Evolutionary conservation across 2,329 filamentous ascomycete species (phyloP).

Genomic region (Beauveria sp.): DNA sequence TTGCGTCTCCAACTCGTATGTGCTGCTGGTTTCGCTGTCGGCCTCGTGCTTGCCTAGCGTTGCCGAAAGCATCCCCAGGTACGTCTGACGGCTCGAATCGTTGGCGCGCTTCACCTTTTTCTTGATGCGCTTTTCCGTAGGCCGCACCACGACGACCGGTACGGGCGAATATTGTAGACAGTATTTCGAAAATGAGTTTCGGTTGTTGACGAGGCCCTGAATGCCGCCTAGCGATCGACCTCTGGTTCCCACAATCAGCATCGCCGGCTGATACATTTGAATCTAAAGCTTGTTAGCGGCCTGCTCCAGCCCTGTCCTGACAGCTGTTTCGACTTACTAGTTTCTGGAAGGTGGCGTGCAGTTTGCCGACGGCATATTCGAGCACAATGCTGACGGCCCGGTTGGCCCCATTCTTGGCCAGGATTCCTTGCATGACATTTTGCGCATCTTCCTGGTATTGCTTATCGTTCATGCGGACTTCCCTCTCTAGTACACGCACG

Average conservation of each 20-base stretch:
- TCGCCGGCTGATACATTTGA: constrained; percentile 82
- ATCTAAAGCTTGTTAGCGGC: constrained; percentile 48
- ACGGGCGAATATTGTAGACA: constrained; percentile 90
- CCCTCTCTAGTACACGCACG: constrained; percentile 79
- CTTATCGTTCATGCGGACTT: constrained; percentile 61
- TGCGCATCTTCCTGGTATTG: constrained; percentile 71
- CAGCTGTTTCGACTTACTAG: constrained; percentile 51
- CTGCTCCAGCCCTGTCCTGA: neutral
- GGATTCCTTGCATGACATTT: constrained; percentile 65
- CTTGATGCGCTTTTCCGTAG: constrained; percentile 78
- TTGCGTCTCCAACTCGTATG: constrained; percentile 47
- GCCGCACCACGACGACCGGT: constrained; percentile 85
- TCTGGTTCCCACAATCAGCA: constrained; percentile 83
- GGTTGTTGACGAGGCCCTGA: constrained; percentile 70
- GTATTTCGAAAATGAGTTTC: constrained; percentile 87
- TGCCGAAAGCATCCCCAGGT: constrained; percentile 68
- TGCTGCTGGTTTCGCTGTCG: constrained; percentile 44
- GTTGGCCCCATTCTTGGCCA: constrained; percentile 69
- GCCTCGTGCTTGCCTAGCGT: constrained; percentile 50
- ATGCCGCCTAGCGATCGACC: constrained; percentile 79
- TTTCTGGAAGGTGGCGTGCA: constrained; percentile 83
- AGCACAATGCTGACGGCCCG: constrained; percentile 79
- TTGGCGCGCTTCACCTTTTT: constrained; percentile 80
- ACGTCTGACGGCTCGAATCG: constrained; percentile 68
- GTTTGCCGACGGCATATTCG: constrained; percentile 82